Evolutionary conservation across 2,329 filamentous ascomycete genomes (phyloP).

Genomic region (Lachnellula cervina): DNA sequence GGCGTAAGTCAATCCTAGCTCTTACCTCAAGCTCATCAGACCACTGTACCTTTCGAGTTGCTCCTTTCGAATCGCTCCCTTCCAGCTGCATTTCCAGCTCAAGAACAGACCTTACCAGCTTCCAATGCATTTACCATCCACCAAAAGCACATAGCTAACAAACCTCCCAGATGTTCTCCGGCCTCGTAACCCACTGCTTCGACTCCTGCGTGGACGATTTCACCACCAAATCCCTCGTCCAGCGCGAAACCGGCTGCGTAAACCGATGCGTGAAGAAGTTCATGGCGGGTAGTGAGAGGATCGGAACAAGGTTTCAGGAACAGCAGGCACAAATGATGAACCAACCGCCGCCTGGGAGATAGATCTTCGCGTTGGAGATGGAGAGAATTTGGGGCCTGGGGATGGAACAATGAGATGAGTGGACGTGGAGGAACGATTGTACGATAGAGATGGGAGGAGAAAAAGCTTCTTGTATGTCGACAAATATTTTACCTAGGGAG

Average conservation of each 20-base stretch:
- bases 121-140: not conserved
- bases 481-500: not conserved
- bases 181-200: slow-evolving; percentile 85
- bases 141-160: slow-evolving; percentile 11
- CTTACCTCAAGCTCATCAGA: too few species aligned
- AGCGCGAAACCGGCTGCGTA: slow-evolving; percentile 86
- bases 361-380: not conserved
- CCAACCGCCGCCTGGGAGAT: slow-evolving; percentile 28
- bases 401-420: not conserved
- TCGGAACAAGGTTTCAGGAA: slow-evolving; percentile 84
- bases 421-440: not conserved
- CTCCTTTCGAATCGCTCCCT: too few species aligned
- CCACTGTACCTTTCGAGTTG: too few species aligned
- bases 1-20: slow-evolving; percentile 56
- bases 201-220: slow-evolving; percentile 97
- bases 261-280: slow-evolving; percentile 95
- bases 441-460: not conserved
- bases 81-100: too few species aligned
- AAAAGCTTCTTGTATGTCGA: not conserved
- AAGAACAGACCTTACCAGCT: too few species aligned
- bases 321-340: slow-evolving; percentile 56
- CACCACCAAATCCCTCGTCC: slow-evolving; percentile 88
- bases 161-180: slow-evolving; percentile 49
- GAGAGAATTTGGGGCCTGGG: not conserved
- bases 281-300: slow-evolving; percentile 83